Base-by-base conservation (phyloP, 306 rosid species). In the Crotalaria pallida region DNA sequence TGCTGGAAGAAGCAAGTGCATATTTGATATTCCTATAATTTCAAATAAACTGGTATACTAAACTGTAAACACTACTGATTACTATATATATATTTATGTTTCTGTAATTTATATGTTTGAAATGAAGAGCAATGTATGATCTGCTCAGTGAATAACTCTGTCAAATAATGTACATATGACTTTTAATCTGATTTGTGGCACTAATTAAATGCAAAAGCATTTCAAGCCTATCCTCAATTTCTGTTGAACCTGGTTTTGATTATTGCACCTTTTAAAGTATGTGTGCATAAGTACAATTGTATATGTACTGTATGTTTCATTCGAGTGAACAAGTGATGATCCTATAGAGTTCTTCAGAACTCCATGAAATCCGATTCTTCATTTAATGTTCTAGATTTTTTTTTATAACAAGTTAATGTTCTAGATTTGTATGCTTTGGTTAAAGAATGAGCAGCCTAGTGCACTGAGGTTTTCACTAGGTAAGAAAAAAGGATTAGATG, bases 1-100 rank as follows among this genome's bases (percentile, higher is more conserved):
- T 19, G 71, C 11, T 2, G 69, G 72, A 72, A 75, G 51, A 57
- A 67, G 24, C 31, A 24, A 63, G 44, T 75, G 75, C 51, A 58
- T 59, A 41, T 64, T 75, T 67, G 51, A 58, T 59, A 41, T 64
- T 75, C 64, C 55, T 74, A 8, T 61, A 59, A 67, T 82, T 78
- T 61, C 52, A 6, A 63, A 72, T 52, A 71, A 79, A 56, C 81
- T 67, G 81, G 81, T 78, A 72, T 59, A 57, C 50, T 50, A 44
- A 66, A n/a, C n/a, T n/a, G n/a, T n/a, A n/a, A n/a, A 57, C 50
- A 10, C 36, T 16, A 7, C 45, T 64, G 45, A 45, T 43, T 17
- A 9, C 29, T 69, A 53, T 70, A 22, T 57, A n/a, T 31, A 22
- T 64, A 38, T 59, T 49, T 60, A 62, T 15, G 65, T 68, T 57